phyloP scores from a whole-genome alignment of 2,329 filamentous ascomycete genomes.

The Stylonectria norvegica region DNA sequence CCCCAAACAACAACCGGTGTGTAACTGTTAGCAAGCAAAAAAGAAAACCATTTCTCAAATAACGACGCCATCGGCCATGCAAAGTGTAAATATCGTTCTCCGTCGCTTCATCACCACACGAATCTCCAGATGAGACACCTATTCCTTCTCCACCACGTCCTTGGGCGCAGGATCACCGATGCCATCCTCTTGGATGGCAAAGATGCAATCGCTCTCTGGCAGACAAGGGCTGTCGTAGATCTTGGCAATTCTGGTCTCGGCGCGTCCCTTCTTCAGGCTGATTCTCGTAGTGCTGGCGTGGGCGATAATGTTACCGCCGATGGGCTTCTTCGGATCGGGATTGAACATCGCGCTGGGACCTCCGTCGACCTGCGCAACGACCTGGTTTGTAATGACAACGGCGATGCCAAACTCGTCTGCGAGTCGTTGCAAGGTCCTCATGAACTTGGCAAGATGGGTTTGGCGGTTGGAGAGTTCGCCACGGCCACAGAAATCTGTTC shows the following conservation, averaged over 20 bases:
- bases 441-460: conserved; percentile 82
- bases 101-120: conserved; percentile 17
- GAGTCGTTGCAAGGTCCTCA: conserved; percentile 77
- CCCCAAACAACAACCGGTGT: too few relatives aligned
- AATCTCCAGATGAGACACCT: conserved; percentile 10
- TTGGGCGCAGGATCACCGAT: conserved; percentile 96
- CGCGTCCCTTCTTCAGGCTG: conserved; percentile 92
- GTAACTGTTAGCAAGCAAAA: conserved; percentile 3
- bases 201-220: conserved; percentile 92
- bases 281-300: conserved; percentile 94
- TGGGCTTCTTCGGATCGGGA: conserved; percentile 97
- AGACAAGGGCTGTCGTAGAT: conserved; percentile 98
- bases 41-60: conserved; percentile 9
- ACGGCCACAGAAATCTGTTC: conserved; percentile 94
- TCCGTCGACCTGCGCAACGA: conserved; percentile 96
- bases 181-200: conserved; percentile 95
- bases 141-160: conserved; percentile 79
- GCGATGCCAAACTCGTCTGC: conserved; percentile 89
- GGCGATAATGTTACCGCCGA: conserved; percentile 97
- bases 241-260: conserved; percentile 95
- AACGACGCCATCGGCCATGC: conserved; percentile 34
- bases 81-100: conserved; percentile 20
- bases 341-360: conserved; percentile 98
- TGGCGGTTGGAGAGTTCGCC: conserved; percentile 94
- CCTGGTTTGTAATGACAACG: conserved; percentile 97